These are phyloP conservation scores for Ophiostoma perfectum DNA, from an alignment of 2,329 filamentous ascomycete species.

Conservation along the genomic window DNA sequence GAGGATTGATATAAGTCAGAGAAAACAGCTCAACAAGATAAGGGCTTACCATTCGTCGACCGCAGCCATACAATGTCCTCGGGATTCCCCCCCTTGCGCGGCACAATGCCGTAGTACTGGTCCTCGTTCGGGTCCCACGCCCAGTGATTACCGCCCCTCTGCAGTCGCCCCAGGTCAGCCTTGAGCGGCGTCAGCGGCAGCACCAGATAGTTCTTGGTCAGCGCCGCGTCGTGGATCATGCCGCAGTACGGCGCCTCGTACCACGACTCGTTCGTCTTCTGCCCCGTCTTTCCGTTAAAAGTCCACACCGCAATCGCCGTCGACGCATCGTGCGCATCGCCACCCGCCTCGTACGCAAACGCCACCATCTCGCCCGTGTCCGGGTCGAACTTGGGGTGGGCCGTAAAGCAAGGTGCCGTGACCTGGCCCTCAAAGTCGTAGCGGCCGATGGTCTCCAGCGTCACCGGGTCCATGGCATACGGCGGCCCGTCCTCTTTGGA, in stretches of 20 bases:
- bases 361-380: constrained; percentile 48
- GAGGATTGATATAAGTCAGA: too few relatives aligned
- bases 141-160: constrained; percentile 45
- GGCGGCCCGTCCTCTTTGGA: constrained; percentile 51
- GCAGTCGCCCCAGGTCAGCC: constrained; percentile 40
- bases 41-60: constrained; percentile 43
- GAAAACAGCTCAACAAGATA: background rate
- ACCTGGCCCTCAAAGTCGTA: constrained; percentile 51
- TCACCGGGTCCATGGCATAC: constrained; percentile 46
- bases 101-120: constrained; percentile 51
- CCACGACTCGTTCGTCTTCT: constrained; percentile 43
- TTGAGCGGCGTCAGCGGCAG: constrained; percentile 46
- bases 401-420: constrained; percentile 43
- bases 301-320: constrained; percentile 45
- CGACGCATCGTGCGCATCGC: constrained; percentile 39
- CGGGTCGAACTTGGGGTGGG: constrained; percentile 50
- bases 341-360: constrained; percentile 47
- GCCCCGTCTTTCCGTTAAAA: constrained; percentile 37
- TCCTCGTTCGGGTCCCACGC: constrained; percentile 51
- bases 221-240: constrained; percentile 49
- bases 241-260: constrained; percentile 47
- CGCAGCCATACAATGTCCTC: constrained; percentile 50
- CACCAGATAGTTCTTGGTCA: constrained; percentile 45
- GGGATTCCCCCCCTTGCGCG: constrained; percentile 43
- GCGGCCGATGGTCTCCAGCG: constrained; percentile 45